These are phyloP conservation scores for Fusarium pilosicola DNA, from an alignment of 2,329 filamentous ascomycete genomes.

Conservation along the genomic window DNA sequence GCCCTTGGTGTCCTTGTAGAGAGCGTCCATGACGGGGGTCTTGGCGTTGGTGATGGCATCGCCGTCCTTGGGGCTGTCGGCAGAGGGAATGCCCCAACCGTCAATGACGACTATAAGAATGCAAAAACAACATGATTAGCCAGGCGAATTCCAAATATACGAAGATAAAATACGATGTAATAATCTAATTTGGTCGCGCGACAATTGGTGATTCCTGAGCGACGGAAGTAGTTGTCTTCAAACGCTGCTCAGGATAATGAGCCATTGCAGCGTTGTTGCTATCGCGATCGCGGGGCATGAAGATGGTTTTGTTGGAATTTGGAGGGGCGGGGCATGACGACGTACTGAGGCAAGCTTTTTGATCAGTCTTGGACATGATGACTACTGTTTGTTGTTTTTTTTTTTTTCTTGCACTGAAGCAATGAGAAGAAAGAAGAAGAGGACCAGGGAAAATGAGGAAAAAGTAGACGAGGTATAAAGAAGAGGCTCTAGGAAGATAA, in stretches of 20 bases:
- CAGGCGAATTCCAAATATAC: conserved; percentile 67
- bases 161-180: conserved; percentile 62
- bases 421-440: conserved; percentile 26
- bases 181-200: conserved; percentile 50
- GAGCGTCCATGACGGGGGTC: conserved; percentile 94
- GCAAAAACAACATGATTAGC: conserved; percentile 67
- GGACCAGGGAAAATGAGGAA: conserved; percentile 2
- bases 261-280: conserved; percentile 17
- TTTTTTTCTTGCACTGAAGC: conserved; percentile 16
- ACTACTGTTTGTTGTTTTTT: conserved; percentile 26
- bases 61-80: conserved; percentile 83
- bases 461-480: conserved; percentile 28
- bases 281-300: conserved; percentile 36
- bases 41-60: conserved; percentile 95
- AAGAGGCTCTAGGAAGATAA: conserved; percentile 23
- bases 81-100: conserved; percentile 91
- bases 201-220: conserved; percentile 15
- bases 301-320: conserved; percentile 37
- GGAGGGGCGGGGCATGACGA: conserved; percentile 46
- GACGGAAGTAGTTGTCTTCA: conserved; percentile 34
- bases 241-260: conserved; percentile 33
- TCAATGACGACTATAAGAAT: conserved; percentile 89
- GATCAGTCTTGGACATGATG: conserved; percentile 64
- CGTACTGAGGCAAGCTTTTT: conserved; percentile 72
- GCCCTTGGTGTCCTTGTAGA: conserved; percentile 83